phyloP scores from a whole-genome alignment of 495 filamentous ascomycete species.

The Trichoderma asperelloides region DNA sequence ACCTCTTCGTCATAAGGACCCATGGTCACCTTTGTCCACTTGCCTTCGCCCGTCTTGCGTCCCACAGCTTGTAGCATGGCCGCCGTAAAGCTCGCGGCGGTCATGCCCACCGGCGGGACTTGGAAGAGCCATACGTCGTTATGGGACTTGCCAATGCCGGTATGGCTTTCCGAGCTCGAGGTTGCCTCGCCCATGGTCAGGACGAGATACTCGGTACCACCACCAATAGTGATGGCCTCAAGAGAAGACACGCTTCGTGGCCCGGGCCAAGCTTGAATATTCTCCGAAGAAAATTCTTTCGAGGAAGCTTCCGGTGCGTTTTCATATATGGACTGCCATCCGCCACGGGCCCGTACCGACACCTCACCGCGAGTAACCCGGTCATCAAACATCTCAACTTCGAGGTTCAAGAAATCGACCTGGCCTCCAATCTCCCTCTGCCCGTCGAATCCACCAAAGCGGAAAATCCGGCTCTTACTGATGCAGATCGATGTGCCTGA shows the following conservation, averaged over 20 bases:
- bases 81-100: constrained; percentile 43
- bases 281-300: constrained; percentile 16
- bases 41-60: constrained; percentile 39
- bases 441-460: constrained; percentile 69
- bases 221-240: constrained; percentile 37
- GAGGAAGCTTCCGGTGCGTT: constrained; percentile 13
- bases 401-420: constrained; percentile 52
- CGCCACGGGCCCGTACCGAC: constrained; percentile 23
- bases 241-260: constrained; percentile 36
- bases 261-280: constrained; percentile 31
- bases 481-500: constrained; percentile 57
- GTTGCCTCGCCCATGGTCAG: constrained; percentile 61
- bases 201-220: constrained; percentile 51
- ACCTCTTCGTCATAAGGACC: constrained; percentile 37
- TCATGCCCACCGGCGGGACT: constrained; percentile 41
- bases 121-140: constrained; percentile 70
- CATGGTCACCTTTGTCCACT: constrained; percentile 39
- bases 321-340: constrained; percentile 29
- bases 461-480: constrained; percentile 48
- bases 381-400: constrained; percentile 39
- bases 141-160: constrained; percentile 59
- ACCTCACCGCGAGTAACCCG: constrained; percentile 32
- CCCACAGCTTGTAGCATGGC: constrained; percentile 44
- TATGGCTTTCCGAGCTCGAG: constrained; percentile 52
- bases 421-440: constrained; percentile 52